Evolutionary conservation across 192 early-diverging fungal species (phyloP), one percentile per base, ranked within the genome.

Genomic region (Phlyctochytrium arcticum): DNA sequence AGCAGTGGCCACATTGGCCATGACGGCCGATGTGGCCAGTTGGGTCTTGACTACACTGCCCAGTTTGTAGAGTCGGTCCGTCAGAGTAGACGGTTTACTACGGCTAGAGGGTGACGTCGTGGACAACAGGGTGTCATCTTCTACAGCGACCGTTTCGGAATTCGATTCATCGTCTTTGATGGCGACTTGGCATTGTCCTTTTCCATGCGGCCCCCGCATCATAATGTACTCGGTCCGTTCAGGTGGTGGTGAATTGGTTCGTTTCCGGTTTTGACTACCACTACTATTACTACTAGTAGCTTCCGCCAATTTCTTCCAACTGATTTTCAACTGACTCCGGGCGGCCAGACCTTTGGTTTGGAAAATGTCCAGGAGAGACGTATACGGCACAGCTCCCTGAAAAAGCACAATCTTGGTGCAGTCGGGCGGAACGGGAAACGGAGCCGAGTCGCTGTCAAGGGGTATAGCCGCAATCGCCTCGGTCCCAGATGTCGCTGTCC

Each of bases 181-280:
- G 1, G 84, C 80, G 27, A 88, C 87, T 80, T 93, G 92, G 31
- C 92, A 92, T 63, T 93, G 90, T 10, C 91, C 92, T 72, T 89
- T 93, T 17, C 89, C 90, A 19, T 87, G 82, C 7, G 93, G 93
- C 6, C 92, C 93, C 31, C 93, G 83, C 93, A 95, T 95, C 89
- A 93, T 92, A 42, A 95, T 86, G 79, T 92, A 95, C 65, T 95
- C 93, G 10, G 87, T 91, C 17, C 90, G 86, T 23, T 87, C 84
- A n/a, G 80, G 74, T 27, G 77, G 74, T 36, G 79, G 80, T 30
- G 78, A 19, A 26, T 37, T 42, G 26, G 36, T 59, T 24, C 64
- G 53, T 29, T 66, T 66, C 4, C 64, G 54, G 6, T 26, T 37
- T 3, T 56, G 27, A 32, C 27, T 24, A 5, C 54, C 39, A n/a